phyloP scores from a whole-genome alignment of 73 alveolate genomes.

The Durusdinium trenchii region DNA sequence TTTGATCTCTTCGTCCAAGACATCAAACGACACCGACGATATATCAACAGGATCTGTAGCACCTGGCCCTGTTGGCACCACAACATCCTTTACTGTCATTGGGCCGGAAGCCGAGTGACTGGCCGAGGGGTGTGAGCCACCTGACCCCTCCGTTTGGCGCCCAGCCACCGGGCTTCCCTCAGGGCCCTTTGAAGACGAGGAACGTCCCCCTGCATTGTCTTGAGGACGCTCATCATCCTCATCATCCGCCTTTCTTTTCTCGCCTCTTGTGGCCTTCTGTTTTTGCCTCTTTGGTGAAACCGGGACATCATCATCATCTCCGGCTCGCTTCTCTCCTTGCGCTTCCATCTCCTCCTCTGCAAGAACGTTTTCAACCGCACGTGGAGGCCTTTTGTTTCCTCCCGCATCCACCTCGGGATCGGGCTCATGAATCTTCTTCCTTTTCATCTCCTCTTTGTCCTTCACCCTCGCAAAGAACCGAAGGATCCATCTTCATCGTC shows the following conservation, averaged over 20 bases:
- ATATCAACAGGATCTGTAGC: background rate
- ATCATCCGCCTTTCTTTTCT: background rate
- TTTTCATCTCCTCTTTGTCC: background rate
- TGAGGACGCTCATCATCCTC: too few relatives aligned
- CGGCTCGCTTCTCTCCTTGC: background rate
- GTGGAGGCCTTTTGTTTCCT: background rate
- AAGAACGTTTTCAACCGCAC: background rate
- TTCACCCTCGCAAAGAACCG: background rate
- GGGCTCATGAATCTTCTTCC: background rate
- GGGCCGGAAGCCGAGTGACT: background rate
- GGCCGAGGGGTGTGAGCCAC: slow-evolving; percentile 18
- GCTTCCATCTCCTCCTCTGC: background rate
- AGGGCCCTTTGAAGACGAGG: background rate
- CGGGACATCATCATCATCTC: background rate
- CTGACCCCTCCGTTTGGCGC: slow-evolving; percentile 6
- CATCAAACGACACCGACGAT: background rate
- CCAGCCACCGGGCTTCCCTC: background rate
- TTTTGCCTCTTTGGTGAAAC: background rate
- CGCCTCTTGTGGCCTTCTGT: background rate
- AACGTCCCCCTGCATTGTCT: too few relatives aligned
- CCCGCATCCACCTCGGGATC: background rate
- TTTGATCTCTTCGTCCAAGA: background rate
- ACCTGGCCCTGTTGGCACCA: too few relatives aligned
- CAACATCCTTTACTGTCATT: background rate
- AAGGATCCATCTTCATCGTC: background rate